phyloP scores from a whole-genome alignment of 2,329 filamentous ascomycete species.

The Fusarium sp. region DNA sequence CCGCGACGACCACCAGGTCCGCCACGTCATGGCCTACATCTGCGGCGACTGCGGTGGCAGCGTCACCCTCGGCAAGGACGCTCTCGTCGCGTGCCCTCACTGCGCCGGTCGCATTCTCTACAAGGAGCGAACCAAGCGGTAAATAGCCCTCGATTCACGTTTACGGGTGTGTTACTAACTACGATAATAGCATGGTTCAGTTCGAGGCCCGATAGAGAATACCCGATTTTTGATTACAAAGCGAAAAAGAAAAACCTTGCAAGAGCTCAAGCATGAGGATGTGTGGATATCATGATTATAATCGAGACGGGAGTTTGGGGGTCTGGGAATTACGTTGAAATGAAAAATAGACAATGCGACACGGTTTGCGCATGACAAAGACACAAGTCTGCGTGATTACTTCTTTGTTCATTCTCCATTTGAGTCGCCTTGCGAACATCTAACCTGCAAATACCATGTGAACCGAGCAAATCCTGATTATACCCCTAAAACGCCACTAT shows the following conservation, averaged over 20 bases:
- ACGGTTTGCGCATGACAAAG: slow-evolving; percentile 19
- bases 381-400: slow-evolving; percentile 17
- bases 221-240: slow-evolving; percentile 13
- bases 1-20: slow-evolving; percentile 54
- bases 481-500: slow-evolving; percentile 40
- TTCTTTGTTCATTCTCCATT: slow-evolving; percentile 20
- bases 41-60: slow-evolving; percentile 59
- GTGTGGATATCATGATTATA: slow-evolving; percentile 38
- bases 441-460: slow-evolving; percentile 34
- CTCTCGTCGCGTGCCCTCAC: slow-evolving; percentile 61
- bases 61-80: slow-evolving; percentile 57
- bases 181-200: slow-evolving; percentile 84
- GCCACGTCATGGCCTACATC: slow-evolving; percentile 54
- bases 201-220: slow-evolving; percentile 83
- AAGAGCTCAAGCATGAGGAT: slow-evolving; percentile 11
- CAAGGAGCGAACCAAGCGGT: slow-evolving; percentile 98
- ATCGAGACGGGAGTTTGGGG: slow-evolving; percentile 42
- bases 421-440: slow-evolving; percentile 40
- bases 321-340: slow-evolving; percentile 36
- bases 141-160: slow-evolving; percentile 50
- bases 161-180: slow-evolving; percentile 1
- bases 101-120: slow-evolving; percentile 96
- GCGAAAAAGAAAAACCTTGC: slow-evolving; percentile 18
- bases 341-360: slow-evolving; percentile 35
- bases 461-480: slow-evolving; percentile 24